phyloP scores from a whole-genome alignment of 129 eudicot genomes.

The Lactuca sativa region DNA sequence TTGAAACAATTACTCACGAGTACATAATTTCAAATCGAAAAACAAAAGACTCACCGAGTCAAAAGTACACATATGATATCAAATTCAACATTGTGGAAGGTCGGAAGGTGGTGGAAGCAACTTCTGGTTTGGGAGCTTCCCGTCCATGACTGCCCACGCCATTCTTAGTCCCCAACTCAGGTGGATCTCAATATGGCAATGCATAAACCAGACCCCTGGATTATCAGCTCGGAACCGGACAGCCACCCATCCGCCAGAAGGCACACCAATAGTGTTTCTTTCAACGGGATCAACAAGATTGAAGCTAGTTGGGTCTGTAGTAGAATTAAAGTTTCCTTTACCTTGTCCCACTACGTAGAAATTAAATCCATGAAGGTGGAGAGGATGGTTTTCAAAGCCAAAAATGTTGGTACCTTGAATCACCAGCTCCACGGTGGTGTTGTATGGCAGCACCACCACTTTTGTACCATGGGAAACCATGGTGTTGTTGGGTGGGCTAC shows the following conservation, averaged over 20 bases:
- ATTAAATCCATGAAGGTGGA: conserved; percentile 49
- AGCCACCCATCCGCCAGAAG: conserved; percentile 53
- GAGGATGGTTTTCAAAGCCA: conserved; percentile 27
- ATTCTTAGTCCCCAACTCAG: conserved; percentile 51
- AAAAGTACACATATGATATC: not conserved
- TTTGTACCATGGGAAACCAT: conserved; percentile 45
- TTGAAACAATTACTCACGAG: not conserved
- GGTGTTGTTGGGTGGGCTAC: conserved; percentile 49
- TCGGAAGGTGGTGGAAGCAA: conserved; percentile 53
- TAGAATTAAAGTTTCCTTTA: conserved; percentile 39
- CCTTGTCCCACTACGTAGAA: conserved; percentile 53
- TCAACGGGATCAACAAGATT: conserved; percentile 52
- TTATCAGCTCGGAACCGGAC: conserved; percentile 30
- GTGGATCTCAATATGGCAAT: conserved; percentile 40
- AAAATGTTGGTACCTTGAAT: conserved; percentile 50
- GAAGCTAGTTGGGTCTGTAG: conserved; percentile 41
- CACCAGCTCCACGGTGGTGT: conserved; percentile 48
- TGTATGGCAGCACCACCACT: conserved; percentile 41
- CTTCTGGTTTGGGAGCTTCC: conserved; percentile 43
- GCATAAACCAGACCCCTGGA: conserved; percentile 16
- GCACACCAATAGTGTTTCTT: conserved; percentile 48
- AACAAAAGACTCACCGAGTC: not conserved
- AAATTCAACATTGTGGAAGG: conserved; percentile 50
- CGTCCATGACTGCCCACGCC: conserved; percentile 56
- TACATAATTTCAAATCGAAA: conserved; percentile 15